phyloP scores from a whole-genome alignment of 805 yeast species.

The Wickerhamomyces canadensis region DNA sequence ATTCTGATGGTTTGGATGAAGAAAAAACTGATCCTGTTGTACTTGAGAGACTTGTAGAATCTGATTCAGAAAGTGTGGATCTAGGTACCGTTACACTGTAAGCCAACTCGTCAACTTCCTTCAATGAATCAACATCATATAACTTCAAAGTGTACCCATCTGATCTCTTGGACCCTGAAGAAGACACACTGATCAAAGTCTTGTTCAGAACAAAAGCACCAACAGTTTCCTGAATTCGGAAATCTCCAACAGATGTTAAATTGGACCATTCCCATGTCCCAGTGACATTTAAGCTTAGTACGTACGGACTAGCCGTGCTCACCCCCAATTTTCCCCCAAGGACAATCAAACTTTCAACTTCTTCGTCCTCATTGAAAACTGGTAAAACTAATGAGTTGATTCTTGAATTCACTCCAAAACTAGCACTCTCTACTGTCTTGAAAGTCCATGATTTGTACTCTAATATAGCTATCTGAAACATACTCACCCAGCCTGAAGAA shows the following conservation, averaged over 20 bases:
- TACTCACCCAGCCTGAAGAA: slow-evolving; percentile 58
- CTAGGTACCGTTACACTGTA: too few relatives aligned
- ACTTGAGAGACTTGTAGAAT: too few relatives aligned
- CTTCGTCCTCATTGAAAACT: slow-evolving; percentile 30
- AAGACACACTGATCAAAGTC: slow-evolving; percentile 40
- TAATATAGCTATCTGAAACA: slow-evolving; percentile 73
- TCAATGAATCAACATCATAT: slow-evolving; percentile 35
- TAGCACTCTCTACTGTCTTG: slow-evolving; percentile 28
- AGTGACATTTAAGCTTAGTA: slow-evolving; percentile 18
- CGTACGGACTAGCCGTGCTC: slow-evolving; percentile 35
- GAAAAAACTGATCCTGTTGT: too few relatives aligned
- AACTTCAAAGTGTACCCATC: slow-evolving; percentile 31
- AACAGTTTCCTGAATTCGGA: slow-evolving; percentile 24
- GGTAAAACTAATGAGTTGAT: slow-evolving; percentile 50
- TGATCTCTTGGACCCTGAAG: slow-evolving; percentile 17
- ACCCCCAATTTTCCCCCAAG: slow-evolving; percentile 54
- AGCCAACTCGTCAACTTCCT: slow-evolving; percentile 19
- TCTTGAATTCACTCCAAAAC: slow-evolving; percentile 44
- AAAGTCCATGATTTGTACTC: slow-evolving; percentile 67
- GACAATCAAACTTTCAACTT: slow-evolving; percentile 36
- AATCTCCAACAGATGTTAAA: slow-evolving; percentile 15
- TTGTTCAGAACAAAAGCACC: slow-evolving; percentile 52
- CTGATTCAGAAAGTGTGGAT: too few relatives aligned
- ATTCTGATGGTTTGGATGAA: not conserved
- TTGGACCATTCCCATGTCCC: slow-evolving; percentile 22